phyloP scores from a whole-genome alignment of 148 eudicot genomes.

The Euryodendron excelsum region DNA sequence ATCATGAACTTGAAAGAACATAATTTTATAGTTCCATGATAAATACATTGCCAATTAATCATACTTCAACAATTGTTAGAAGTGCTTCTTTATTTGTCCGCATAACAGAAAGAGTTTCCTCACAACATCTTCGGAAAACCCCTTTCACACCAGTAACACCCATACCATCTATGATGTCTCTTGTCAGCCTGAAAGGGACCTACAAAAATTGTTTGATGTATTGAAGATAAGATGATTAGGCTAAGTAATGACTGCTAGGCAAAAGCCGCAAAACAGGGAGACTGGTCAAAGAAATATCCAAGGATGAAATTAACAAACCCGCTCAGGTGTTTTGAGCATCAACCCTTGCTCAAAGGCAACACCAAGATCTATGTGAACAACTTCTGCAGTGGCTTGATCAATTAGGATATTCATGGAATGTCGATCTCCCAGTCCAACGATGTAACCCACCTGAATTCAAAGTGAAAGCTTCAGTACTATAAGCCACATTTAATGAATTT shows the following conservation, averaged over 20 bases:
- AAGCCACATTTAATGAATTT: background rate
- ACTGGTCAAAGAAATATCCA: background rate
- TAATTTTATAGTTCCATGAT: background rate
- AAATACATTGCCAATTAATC: background rate
- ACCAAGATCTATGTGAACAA: slow-evolving; percentile 97
- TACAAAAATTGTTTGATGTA: slow-evolving; percentile 25
- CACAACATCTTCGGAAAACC: slow-evolving; percentile 93
- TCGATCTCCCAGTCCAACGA: slow-evolving; percentile 97
- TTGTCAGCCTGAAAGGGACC: slow-evolving; percentile 94
- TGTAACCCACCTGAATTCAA: slow-evolving; percentile 78
- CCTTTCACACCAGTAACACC: slow-evolving; percentile 98
- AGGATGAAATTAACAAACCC: slow-evolving; percentile 47
- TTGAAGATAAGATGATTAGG: slow-evolving; percentile 2
- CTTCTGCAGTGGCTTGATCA: slow-evolving; percentile 97
- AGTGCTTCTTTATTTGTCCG: slow-evolving; percentile 95
- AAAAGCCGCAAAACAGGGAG: background rate
- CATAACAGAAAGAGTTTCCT: slow-evolving; percentile 95
- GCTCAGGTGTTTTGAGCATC: slow-evolving; percentile 98
- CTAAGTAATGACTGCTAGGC: background rate
- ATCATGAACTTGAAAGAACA: background rate
- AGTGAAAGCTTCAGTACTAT: slow-evolving; percentile 1
- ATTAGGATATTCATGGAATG: slow-evolving; percentile 93
- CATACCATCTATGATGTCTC: slow-evolving; percentile 96
- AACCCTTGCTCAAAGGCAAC: slow-evolving; percentile 99
- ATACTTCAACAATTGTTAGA: slow-evolving; percentile 89